These are phyloP conservation scores for Excoecaria agallocha DNA, from an alignment of 345 rosid species.

Conservation along the genomic window DNA sequence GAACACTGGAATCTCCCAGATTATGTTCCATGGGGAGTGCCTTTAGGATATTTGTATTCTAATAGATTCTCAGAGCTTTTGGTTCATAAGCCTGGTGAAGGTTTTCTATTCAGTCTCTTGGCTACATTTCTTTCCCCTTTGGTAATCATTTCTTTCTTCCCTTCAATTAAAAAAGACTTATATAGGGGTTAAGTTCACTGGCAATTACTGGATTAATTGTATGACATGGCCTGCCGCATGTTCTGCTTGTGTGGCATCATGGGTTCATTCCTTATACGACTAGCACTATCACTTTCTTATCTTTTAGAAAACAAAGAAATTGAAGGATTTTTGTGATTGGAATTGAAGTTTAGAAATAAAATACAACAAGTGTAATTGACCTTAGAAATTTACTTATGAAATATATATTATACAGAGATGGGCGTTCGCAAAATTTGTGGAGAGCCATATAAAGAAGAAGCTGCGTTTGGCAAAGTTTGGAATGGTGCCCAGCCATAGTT, in stretches of 20 bases:
- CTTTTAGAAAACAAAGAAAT: too few relatives aligned
- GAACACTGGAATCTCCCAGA: conserved; percentile 46
- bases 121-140: conserved; percentile 40
- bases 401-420: conserved; percentile 30
- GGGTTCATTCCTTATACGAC: too few relatives aligned
- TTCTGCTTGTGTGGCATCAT: too few relatives aligned
- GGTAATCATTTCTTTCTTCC: conserved; percentile 18
- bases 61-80: conserved; percentile 47
- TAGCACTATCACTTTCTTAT: too few relatives aligned
- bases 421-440: conserved; percentile 35
- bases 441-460: conserved; percentile 31
- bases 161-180: background rate
- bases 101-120: conserved; percentile 23
- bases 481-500: conserved; percentile 44
- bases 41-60: conserved; percentile 32
- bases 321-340: too few relatives aligned
- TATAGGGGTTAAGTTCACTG: too few relatives aligned
- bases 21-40: conserved; percentile 46
- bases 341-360: too few relatives aligned
- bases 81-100: conserved; percentile 30
- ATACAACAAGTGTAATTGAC: too few relatives aligned
- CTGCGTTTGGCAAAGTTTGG: conserved; percentile 33
- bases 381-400: too few relatives aligned
- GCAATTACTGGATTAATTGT: too few relatives aligned
- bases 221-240: too few relatives aligned